phyloP scores from a whole-genome alignment of 2,329 filamentous ascomycete genomes.

The Exophiala mesophila region DNA sequence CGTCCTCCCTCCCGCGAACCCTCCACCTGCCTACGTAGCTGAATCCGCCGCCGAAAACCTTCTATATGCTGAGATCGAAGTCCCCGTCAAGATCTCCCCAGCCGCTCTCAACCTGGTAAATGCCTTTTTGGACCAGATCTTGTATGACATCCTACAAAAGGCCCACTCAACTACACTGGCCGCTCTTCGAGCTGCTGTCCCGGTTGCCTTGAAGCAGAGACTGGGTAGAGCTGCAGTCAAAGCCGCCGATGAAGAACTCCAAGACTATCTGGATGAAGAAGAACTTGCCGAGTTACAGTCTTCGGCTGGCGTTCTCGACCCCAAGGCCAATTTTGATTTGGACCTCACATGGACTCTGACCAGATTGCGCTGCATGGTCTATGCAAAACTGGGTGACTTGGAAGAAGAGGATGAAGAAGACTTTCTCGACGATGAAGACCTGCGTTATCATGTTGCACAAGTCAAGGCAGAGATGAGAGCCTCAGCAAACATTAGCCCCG shows the following conservation, averaged over 20 bases:
- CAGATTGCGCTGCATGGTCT: conserved; percentile 92
- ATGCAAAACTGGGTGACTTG: conserved; percentile 91
- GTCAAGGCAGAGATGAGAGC: conserved; percentile 50
- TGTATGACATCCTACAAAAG: conserved; percentile 81
- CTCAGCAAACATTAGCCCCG: conserved; percentile 70
- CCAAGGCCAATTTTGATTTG: conserved; percentile 68
- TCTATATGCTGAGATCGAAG: conserved; percentile 81
- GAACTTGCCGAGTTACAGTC: conserved; percentile 62
- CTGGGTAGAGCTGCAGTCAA: conserved; percentile 79
- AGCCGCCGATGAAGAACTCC: conserved; percentile 78
- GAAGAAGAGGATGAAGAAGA: conserved; percentile 96
- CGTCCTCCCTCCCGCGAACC: conserved; percentile 43
- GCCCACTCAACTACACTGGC: conserved; percentile 73
- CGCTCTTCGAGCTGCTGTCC: conserved; percentile 73
- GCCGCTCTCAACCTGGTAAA: conserved; percentile 76
- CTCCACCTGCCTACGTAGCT: conserved; percentile 82
- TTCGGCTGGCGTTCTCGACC: conserved; percentile 48
- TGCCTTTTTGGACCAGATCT: conserved; percentile 84
- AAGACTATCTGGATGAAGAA: conserved; percentile 76
- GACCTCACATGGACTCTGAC: conserved; percentile 92
- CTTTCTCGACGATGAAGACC: conserved; percentile 73
- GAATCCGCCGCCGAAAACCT: conserved; percentile 84
- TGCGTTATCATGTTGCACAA: conserved; percentile 41
- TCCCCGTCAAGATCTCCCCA: conserved; percentile 67
- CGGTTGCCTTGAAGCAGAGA: conserved; percentile 81